Percentiles rank a stretch among this genome's conserved stretches.
Conservation (phyloP, 1,284 basidiomycete species). For the Neolentinus lepideus region DNA sequence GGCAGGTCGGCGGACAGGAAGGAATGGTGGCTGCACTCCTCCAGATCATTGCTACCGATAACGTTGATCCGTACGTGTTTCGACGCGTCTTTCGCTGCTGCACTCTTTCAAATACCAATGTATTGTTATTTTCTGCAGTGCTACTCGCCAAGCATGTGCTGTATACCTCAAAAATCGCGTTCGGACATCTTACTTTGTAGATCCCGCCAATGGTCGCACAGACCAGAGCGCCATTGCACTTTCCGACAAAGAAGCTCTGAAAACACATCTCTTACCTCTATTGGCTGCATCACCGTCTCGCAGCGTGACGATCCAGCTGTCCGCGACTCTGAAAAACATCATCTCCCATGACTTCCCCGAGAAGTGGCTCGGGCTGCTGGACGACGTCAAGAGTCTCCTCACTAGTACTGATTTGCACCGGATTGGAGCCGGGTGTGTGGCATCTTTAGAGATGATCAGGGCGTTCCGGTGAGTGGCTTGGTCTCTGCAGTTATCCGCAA, state of each 20-base stretch:
- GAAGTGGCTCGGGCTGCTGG: constrained; percentile 60
- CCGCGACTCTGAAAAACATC: constrained; percentile 61
- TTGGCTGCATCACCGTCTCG: constrained; percentile 61
- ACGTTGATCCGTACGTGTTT: constrained; percentile 64
- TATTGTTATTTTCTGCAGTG: constrained; percentile 29
- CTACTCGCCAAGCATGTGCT: constrained; percentile 71
- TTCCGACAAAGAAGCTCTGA: constrained; percentile 65
- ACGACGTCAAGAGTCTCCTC: constrained; percentile 57
- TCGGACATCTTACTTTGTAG: constrained; percentile 50
- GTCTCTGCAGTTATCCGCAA: neutral
- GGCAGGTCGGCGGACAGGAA: constrained; percentile 66
- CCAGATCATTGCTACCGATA: constrained; percentile 74
- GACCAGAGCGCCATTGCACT: constrained; percentile 54
- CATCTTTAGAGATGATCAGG: constrained; percentile 65
- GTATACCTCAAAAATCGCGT: constrained; percentile 87
- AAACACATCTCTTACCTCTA: constrained; percentile 57
- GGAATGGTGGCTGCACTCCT: constrained; percentile 74
- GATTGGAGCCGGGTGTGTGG: constrained; percentile 74
- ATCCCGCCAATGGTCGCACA: constrained; percentile 35
- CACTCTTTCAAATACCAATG: constrained; percentile 4
- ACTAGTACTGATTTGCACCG: constrained; percentile 57
- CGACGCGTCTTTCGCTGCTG: constrained; percentile 26
- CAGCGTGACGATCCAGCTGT: constrained; percentile 69
- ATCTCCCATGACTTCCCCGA: constrained; percentile 71
- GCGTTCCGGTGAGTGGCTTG: constrained; percentile 47